Percentiles rank a stretch among this genome's conserved stretches.
phyloP scores from a whole-genome alignment of 1,139 yeast genomes.

The Geotrichum australiense region DNA sequence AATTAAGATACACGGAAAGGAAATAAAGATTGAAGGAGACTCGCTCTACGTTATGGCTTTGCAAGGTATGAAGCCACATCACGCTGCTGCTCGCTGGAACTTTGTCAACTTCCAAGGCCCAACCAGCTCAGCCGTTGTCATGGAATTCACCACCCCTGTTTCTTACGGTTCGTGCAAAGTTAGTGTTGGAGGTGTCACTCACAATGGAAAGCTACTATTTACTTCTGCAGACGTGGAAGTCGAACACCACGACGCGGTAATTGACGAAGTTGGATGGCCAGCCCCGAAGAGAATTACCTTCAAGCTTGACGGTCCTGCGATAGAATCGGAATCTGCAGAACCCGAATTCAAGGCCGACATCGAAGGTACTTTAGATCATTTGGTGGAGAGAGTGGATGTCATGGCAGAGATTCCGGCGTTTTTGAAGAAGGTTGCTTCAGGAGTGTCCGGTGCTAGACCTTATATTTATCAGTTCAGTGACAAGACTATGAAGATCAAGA shows the following conservation, averaged over 20 bases:
- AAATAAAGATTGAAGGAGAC: slow-evolving; percentile 39
- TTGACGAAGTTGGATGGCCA: slow-evolving; percentile 81
- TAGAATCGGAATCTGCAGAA: slow-evolving; percentile 37
- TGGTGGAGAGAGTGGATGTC: slow-evolving; percentile 90
- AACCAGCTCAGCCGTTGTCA: slow-evolving; percentile 65
- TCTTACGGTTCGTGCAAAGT: slow-evolving; percentile 82
- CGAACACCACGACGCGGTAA: slow-evolving; percentile 49
- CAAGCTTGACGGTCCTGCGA: slow-evolving; percentile 45
- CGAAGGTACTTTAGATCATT: slow-evolving; percentile 33
- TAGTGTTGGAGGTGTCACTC: slow-evolving; percentile 66
- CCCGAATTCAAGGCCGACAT: slow-evolving; percentile 32
- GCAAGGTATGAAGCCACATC: slow-evolving; percentile 99
- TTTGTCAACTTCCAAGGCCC: slow-evolving; percentile 83
- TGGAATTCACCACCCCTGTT: slow-evolving; percentile 94
- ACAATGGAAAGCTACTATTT: slow-evolving; percentile 55
- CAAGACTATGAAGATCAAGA: slow-evolving; percentile 39
- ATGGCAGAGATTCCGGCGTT: slow-evolving; percentile 96
- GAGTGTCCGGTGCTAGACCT: slow-evolving; percentile 93
- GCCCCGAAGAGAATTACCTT: slow-evolving; percentile 67
- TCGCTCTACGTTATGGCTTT: slow-evolving; percentile 96
- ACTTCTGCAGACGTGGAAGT: slow-evolving; percentile 63
- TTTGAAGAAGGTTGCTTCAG: slow-evolving; percentile 87
- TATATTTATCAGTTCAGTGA: slow-evolving; percentile 80
- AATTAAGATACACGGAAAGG: slow-evolving; percentile 37
- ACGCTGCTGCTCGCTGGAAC: slow-evolving; percentile 96